phyloP scores from a whole-genome alignment of 768 basidiomycete genomes.

The Hypholoma fasciculare region DNA sequence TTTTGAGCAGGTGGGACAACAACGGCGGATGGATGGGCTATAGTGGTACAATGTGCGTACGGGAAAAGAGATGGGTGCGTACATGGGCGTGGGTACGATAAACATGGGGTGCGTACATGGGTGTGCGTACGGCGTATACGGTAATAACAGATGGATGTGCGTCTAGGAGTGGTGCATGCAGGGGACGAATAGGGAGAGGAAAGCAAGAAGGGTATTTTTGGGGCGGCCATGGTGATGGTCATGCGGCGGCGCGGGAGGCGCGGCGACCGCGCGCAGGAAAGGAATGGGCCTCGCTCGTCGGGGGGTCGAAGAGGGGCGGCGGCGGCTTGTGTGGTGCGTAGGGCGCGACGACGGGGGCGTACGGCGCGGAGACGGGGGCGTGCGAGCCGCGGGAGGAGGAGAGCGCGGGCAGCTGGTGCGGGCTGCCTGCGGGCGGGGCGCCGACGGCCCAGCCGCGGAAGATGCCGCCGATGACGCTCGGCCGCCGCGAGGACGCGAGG shows the following conservation, averaged over 20 bases:
- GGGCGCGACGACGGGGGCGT: too few species aligned
- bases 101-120: too few species aligned
- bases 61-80: too few species aligned
- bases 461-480: constrained; percentile 1
- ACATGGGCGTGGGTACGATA: too few species aligned
- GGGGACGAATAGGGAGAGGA: constrained; percentile 2
- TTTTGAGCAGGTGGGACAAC: too few species aligned
- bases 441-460: neutral
- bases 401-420: neutral
- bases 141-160: too few species aligned
- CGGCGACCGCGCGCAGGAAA: constrained; percentile 45
- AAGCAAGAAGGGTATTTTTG: neutral
- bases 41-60: neutral
- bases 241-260: constrained; percentile 35
- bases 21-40: too few species aligned
- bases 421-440: too few species aligned
- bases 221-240: too few species aligned
- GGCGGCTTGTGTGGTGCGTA: too few species aligned
- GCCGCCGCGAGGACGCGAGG: constrained; percentile 33
- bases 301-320: neutral
- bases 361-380: too few species aligned
- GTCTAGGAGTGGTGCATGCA: constrained; percentile 6
- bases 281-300: constrained; percentile 25
- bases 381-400: neutral
- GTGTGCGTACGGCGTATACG: neutral